Conservation (phyloP, 768 basidiomycete genomes). For the Suillus placidus region DNA sequence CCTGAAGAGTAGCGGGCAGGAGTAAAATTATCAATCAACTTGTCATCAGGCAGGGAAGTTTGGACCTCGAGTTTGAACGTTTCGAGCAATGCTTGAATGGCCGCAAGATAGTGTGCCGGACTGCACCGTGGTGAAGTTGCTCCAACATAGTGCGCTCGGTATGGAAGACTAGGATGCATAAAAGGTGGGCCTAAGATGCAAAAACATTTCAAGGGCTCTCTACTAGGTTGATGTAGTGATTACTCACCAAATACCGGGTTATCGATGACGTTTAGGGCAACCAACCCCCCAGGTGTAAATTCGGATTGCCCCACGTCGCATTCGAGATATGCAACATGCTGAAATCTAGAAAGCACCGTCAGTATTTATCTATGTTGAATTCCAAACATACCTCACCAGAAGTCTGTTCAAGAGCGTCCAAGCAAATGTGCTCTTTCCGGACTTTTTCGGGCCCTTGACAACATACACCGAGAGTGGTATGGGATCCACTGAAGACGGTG, state of each 20-base stretch:
- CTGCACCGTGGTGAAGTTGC: slow-evolving; percentile 74
- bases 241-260: slow-evolving; percentile 67
- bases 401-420: slow-evolving; percentile 73
- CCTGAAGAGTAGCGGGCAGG: no score
- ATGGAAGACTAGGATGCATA: no score
- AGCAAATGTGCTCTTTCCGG: slow-evolving; percentile 90
- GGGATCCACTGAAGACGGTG: slow-evolving; percentile 12
- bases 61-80: slow-evolving; percentile 72
- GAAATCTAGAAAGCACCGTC: slow-evolving; percentile 50
- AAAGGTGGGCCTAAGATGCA: slow-evolving; percentile 74
- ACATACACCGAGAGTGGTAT: slow-evolving; percentile 49
- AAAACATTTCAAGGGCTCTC: neutral
- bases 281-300: slow-evolving; percentile 85
- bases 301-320: slow-evolving; percentile 95
- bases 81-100: slow-evolving; percentile 67
- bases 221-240: neutral
- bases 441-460: slow-evolving; percentile 83
- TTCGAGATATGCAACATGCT: slow-evolving; percentile 85
- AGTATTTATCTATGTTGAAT: slow-evolving; percentile 1
- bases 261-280: slow-evolving; percentile 75
- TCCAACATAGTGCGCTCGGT: no score
- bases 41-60: slow-evolving; percentile 31
- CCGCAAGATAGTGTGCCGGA: slow-evolving; percentile 74
- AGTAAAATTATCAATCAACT: slow-evolving; percentile 31
- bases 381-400: slow-evolving; percentile 48